These are phyloP conservation scores for Trichosporon inkin DNA, from an alignment of 1,284 basidiomycete species.

Conservation along the genomic window DNA sequence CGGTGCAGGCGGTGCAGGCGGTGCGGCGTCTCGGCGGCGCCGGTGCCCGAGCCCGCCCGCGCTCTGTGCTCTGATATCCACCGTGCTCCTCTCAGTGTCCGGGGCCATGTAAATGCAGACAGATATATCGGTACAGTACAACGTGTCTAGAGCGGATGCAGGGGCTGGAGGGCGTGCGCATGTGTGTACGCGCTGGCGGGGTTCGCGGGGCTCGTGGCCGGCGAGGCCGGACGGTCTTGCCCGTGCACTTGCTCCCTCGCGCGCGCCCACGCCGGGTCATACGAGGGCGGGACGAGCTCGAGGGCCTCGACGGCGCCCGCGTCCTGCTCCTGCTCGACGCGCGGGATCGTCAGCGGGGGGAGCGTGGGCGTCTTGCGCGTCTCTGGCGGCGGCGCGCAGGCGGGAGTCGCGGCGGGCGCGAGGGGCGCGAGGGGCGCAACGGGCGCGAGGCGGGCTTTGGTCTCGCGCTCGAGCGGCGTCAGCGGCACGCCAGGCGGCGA, in stretches of 20 bases:
- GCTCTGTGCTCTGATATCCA: too few species aligned
- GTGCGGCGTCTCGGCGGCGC: not conserved
- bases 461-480: not conserved
- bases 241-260: too few species aligned
- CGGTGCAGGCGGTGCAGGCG: not conserved
- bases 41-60: too few species aligned
- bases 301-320: constrained; percentile 10
- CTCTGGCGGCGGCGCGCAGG: too few species aligned
- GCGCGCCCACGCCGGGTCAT: constrained; percentile 17
- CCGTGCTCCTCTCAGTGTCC: not conserved
- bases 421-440: not conserved
- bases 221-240: too few species aligned
- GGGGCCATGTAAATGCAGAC: not conserved
- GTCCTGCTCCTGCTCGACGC: constrained; percentile 15
- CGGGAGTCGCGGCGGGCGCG: too few species aligned
- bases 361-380: too few species aligned
- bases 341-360: too few species aligned
- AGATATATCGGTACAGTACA: not conserved
- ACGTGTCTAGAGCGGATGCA: not conserved
- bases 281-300: constrained; percentile 15
- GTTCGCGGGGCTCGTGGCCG: too few species aligned
- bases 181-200: too few species aligned
- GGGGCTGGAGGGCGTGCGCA: too few species aligned
- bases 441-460: not conserved
- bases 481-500: not conserved